Percentiles rank a stretch among this genome's conserved stretches.
phyloP scores from a whole-genome alignment of 164 flowering plant genomes.

The Nymphaea thermarum region DNA sequence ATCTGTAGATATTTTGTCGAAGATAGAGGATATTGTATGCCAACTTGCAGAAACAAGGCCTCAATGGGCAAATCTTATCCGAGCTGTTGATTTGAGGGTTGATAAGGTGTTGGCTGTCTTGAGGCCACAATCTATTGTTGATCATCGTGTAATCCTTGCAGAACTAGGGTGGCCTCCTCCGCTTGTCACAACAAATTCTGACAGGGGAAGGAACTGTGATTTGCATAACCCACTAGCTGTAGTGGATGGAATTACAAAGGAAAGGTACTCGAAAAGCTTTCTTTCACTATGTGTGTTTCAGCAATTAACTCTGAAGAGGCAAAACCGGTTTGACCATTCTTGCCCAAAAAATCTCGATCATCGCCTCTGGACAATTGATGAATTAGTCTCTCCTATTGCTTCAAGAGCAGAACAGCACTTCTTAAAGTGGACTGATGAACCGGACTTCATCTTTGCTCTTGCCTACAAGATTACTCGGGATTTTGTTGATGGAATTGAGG shows the following conservation, averaged over 20 bases:
- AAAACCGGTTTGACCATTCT: conserved; percentile 11
- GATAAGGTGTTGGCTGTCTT: conserved; percentile 31
- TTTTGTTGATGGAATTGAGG: conserved; percentile 37
- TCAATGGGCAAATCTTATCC: conserved; percentile 38
- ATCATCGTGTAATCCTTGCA: conserved; percentile 42
- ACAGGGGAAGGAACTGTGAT: conserved; percentile 13
- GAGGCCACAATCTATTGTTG: conserved; percentile 44
- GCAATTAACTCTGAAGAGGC: conserved; percentile 37
- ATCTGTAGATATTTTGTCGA: conserved; percentile 25
- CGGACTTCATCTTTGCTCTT: conserved; percentile 58
- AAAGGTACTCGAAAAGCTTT: conserved; percentile 39
- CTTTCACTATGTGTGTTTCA: conserved; percentile 54
- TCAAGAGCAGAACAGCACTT: conserved; percentile 43
- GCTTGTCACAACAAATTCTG: conserved; percentile 21
- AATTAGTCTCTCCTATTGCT: conserved; percentile 52
- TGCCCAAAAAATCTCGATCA: neutral
- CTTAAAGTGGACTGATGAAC: conserved; percentile 47
- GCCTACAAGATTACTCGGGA: conserved; percentile 38
- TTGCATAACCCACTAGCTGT: conserved; percentile 41
- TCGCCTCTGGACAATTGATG: conserved; percentile 55
- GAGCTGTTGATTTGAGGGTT: conserved; percentile 53
- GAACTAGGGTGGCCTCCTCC: conserved; percentile 75
- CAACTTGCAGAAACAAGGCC: conserved; percentile 17
- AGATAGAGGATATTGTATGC: conserved; percentile 31
- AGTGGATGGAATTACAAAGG: conserved; percentile 33